phyloP scores from a whole-genome alignment of 495 filamentous ascomycete genomes.

The Daldinia grandis region DNA sequence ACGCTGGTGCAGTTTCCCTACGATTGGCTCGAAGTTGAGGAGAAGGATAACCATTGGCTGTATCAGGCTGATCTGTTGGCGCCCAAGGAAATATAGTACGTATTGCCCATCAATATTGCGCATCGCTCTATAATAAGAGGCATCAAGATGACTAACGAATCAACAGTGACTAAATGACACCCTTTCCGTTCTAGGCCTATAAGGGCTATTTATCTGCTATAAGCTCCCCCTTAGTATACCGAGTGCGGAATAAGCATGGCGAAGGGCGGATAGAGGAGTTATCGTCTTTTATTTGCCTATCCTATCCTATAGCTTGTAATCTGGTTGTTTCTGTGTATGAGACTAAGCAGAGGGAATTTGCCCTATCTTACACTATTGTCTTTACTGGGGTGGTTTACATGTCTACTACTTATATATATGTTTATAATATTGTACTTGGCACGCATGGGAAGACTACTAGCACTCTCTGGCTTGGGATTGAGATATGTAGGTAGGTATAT shows the following conservation, averaged over 20 bases:
- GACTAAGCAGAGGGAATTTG: constrained; percentile 25
- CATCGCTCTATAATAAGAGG: neutral
- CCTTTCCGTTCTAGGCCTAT: neutral
- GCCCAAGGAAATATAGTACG: constrained; percentile 97
- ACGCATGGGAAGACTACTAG: neutral
- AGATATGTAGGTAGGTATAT: neutral
- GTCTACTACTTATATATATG: neutral
- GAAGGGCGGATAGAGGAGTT: neutral
- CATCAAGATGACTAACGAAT: constrained; percentile 13
- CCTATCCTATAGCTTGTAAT: constrained; percentile 19
- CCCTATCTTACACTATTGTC: neutral
- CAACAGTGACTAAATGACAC: constrained; percentile 26
- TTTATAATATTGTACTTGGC: neutral
- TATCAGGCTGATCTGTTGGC: constrained; percentile 96
- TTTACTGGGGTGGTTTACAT: constrained; percentile 2
- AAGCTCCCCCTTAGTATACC: neutral
- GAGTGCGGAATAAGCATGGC: neutral
- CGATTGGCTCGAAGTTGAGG: constrained; percentile 91
- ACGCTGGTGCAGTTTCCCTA: constrained; percentile 92
- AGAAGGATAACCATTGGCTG: constrained; percentile 93
- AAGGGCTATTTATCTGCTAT: neutral
- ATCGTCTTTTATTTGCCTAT: constrained; percentile 15
- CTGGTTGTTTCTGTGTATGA: constrained; percentile 6
- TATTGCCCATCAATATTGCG: constrained; percentile 24
- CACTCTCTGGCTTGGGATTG: neutral